Conservation (phyloP, 257 asterid genomes). For the Nicotiana obtusifolia region DNA sequence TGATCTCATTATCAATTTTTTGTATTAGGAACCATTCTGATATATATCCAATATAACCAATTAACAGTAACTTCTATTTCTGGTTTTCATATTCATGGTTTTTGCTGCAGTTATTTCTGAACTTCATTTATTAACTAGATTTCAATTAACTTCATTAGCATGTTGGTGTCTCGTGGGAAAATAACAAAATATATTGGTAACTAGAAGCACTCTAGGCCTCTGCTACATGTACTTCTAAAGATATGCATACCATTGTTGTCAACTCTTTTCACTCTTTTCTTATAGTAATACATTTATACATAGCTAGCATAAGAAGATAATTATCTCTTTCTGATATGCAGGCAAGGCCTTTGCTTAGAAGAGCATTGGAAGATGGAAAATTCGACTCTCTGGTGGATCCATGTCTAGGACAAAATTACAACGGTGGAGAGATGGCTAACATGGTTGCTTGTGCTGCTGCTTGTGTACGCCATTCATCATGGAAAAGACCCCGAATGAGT, state of each 20-base stretch:
- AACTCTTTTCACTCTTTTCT: background rate
- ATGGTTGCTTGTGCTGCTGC: constrained; percentile 28
- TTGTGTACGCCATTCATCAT: constrained; percentile 16
- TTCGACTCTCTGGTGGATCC: constrained; percentile 7
- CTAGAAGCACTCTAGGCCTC: background rate
- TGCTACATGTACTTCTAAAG: background rate
- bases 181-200: background rate
- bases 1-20: background rate
- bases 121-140: background rate
- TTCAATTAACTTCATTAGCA: background rate
- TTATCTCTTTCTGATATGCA: background rate
- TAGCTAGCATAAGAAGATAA: background rate
- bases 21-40: background rate
- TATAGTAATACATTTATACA: background rate
- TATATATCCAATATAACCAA: background rate
- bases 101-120: background rate
- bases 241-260: background rate
- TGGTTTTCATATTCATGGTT: background rate
- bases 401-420: constrained; percentile 10
- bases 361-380: constrained; percentile 15
- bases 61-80: background rate
- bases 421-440: constrained; percentile 15
- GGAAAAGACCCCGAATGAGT: constrained; percentile 21
- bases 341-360: constrained; percentile 22
- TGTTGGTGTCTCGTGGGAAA: background rate